A percentile compares a stretch with the other conserved stretches of the same genome.
phyloP scores from a whole-genome alignment of 2,329 filamentous ascomycete genomes.

The Orbilia oligospora region DNA sequence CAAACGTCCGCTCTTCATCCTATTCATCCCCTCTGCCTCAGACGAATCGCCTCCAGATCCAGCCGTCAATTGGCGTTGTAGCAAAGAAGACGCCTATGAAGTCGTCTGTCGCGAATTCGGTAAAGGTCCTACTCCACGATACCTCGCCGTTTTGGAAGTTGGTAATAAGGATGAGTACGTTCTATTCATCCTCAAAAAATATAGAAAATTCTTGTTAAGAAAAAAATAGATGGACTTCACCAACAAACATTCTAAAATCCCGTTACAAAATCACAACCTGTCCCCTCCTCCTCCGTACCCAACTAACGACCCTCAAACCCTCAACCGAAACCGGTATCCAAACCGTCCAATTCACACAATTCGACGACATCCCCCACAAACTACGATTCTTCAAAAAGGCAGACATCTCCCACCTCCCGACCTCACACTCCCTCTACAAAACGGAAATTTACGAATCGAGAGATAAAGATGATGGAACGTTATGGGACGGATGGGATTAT shows the following conservation, averaged over 20 bases:
- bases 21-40: conserved; percentile 66
- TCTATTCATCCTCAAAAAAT: neutral
- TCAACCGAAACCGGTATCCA: neutral
- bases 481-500: neutral
- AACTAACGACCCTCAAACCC: neutral
- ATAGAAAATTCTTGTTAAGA: neutral
- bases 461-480: neutral
- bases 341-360: conserved; percentile 4
- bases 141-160: conserved; percentile 65
- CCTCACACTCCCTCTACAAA: neutral
- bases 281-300: conserved; percentile 1
- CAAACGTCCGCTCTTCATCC: conserved; percentile 65
- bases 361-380: neutral
- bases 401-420: neutral
- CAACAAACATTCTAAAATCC: neutral
- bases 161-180: conserved; percentile 64
- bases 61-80: conserved; percentile 62
- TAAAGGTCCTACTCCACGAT: conserved; percentile 61
- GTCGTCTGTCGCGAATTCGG: conserved; percentile 65
- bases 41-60: neutral
- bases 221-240: neutral
- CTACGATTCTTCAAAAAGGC: conserved; percentile 2
- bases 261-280: neutral
- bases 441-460: neutral
- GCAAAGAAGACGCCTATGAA: conserved; percentile 66